Evolutionary conservation across 176 grass and related monocot species (phyloP).

Genomic region (Secale cereale): DNA sequence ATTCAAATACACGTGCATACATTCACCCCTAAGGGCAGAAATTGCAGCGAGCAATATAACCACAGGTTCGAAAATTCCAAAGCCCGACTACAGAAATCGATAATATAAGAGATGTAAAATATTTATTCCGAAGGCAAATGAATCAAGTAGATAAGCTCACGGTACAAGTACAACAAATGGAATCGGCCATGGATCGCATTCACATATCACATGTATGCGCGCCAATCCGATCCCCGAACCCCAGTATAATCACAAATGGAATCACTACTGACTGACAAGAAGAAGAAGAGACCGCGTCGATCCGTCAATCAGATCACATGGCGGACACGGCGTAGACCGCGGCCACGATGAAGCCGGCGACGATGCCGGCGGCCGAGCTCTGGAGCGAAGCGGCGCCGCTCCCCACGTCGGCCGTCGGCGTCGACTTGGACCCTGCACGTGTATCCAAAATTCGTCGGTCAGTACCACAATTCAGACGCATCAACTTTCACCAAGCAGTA

Average conservation of each 20-base stretch:
- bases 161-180: slow-evolving; percentile 8
- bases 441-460: neutral
- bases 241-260: neutral
- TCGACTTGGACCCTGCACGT: slow-evolving; percentile 31
- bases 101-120: neutral
- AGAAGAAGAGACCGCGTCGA: neutral
- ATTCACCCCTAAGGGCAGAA: neutral
- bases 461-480: neutral
- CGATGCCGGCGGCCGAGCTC: neutral
- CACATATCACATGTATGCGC: neutral
- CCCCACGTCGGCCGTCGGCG: neutral
- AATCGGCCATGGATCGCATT: neutral
- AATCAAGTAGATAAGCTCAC: neutral
- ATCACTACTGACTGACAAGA: neutral
- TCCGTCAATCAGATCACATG: slow-evolving; percentile 2
- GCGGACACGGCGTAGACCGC: slow-evolving; percentile 8
- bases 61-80: neutral
- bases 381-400: neutral
- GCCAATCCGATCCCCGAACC: neutral
- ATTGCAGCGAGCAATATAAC: neutral
- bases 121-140: neutral
- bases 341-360: neutral
- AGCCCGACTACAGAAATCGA: neutral
- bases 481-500: neutral
- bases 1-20: no score